Evolutionary conservation across 768 basidiomycete genomes (phyloP).

Genomic region (Naganishia randhawae): DNA sequence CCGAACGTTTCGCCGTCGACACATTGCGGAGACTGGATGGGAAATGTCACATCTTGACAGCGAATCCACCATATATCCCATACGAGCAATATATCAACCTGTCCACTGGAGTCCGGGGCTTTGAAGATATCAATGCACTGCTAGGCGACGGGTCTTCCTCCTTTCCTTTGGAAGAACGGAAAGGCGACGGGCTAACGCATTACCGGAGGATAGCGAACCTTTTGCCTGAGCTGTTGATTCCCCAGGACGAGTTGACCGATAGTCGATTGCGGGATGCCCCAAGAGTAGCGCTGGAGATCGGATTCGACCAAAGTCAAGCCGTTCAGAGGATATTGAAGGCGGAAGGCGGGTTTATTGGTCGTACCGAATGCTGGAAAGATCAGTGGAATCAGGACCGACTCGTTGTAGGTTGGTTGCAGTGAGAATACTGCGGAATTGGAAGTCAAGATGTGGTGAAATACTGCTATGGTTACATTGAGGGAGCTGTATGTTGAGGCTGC

Average conservation of each 20-base stretch:
- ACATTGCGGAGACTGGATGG: constrained; percentile 13
- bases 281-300: constrained; percentile 72
- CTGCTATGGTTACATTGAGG: neutral
- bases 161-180: constrained; percentile 35
- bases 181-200: constrained; percentile 59
- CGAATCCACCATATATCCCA: constrained; percentile 64
- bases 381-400: constrained; percentile 73
- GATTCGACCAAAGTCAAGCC: constrained; percentile 63
- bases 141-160: constrained; percentile 62
- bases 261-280: constrained; percentile 30
- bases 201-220: constrained; percentile 70
- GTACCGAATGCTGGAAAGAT: constrained; percentile 71
- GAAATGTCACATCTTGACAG: constrained; percentile 34
- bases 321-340: constrained; percentile 61
- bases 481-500: neutral
- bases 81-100: constrained; percentile 62
- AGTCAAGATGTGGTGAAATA: neutral
- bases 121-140: constrained; percentile 77
- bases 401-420: constrained; percentile 51
- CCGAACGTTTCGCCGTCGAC: constrained; percentile 55
- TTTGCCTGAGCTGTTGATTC: constrained; percentile 57
- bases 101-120: constrained; percentile 65
- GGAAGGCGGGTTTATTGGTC: constrained; percentile 49
- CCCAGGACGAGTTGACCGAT: constrained; percentile 1
- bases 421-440: too few species aligned